A percentile compares a stretch with the other conserved stretches of the same genome.
phyloP scores from a whole-genome alignment of 176 grass and related monocot genomes.

The Elaeis guineensis region DNA sequence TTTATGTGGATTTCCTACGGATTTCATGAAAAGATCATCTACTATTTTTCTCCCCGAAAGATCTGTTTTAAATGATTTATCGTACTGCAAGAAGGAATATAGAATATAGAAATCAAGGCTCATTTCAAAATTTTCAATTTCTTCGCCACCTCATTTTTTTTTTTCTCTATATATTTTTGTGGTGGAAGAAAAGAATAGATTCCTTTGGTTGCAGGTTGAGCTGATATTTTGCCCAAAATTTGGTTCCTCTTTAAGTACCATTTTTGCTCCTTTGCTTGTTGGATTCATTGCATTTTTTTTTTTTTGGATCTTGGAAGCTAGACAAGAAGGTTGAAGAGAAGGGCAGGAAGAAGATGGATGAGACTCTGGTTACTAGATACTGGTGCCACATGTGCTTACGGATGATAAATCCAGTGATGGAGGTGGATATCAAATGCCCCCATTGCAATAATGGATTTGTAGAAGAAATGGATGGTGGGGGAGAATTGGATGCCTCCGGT shows the following conservation, averaged over 20 bases:
- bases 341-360: slow-evolving; percentile 26
- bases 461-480: slow-evolving; percentile 55
- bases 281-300: not conserved
- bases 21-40: too few species aligned
- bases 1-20: too few species aligned
- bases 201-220: too few species aligned
- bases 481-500: not conserved
- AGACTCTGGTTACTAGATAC: slow-evolving; percentile 25
- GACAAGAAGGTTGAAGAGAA: not conserved
- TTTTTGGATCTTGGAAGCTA: not conserved
- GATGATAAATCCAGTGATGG: slow-evolving; percentile 47
- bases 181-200: too few species aligned
- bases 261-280: not conserved
- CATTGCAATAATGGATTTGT: slow-evolving; percentile 72
- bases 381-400: slow-evolving; percentile 76
- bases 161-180: too few species aligned
- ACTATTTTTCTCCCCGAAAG: too few species aligned
- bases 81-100: too few species aligned
- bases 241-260: not conserved
- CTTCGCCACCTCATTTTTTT: too few species aligned
- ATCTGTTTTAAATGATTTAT: too few species aligned
- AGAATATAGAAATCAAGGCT: too few species aligned
- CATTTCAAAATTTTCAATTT: too few species aligned
- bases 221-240: too few species aligned
- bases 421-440: slow-evolving; percentile 64